A percentile compares a stretch with the other conserved stretches of the same genome.
These are phyloP conservation scores for Leccinum incarnatum DNA, from an alignment of 768 basidiomycete species.

Conservation along the genomic window DNA sequence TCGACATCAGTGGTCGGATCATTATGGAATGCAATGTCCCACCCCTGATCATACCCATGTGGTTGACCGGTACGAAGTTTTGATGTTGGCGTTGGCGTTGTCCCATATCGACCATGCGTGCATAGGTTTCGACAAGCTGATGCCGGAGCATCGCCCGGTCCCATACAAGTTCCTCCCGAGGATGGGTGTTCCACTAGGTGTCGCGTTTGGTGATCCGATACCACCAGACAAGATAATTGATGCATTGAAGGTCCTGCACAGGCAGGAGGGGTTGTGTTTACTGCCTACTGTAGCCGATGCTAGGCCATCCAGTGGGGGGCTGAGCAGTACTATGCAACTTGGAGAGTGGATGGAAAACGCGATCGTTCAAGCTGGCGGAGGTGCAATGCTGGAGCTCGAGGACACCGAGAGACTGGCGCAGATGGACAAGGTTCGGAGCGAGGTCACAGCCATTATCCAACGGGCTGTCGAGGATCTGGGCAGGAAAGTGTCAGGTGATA, in stretches of 20 bases:
- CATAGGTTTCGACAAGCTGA: slow-evolving; percentile 78
- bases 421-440: slow-evolving; percentile 44
- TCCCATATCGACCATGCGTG: background rate
- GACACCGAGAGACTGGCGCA: slow-evolving; percentile 18
- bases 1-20: slow-evolving; percentile 65
- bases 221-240: slow-evolving; percentile 37
- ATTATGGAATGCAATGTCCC: slow-evolving; percentile 64
- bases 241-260: slow-evolving; percentile 15
- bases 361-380: slow-evolving; percentile 5
- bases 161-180: slow-evolving; percentile 74
- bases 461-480: slow-evolving; percentile 52
- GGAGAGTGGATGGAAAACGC: slow-evolving; percentile 16
- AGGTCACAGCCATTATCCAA: slow-evolving; percentile 55
- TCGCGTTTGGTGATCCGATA: slow-evolving; percentile 81
- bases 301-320: background rate
- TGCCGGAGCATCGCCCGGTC: slow-evolving; percentile 81
- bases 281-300: background rate
- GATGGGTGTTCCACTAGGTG: slow-evolving; percentile 57
- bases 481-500: slow-evolving; percentile 44
- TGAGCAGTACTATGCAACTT: background rate
- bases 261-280: background rate
- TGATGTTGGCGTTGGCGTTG: too few species aligned
- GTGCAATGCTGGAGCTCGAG: slow-evolving; percentile 6
- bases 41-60: slow-evolving; percentile 88
- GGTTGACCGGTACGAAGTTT: slow-evolving; percentile 67